Evolutionary conservation across 768 basidiomycete genomes (phyloP), one percentile per base, ranked within the genome.

Genomic region (Serendipita sp.): DNA sequence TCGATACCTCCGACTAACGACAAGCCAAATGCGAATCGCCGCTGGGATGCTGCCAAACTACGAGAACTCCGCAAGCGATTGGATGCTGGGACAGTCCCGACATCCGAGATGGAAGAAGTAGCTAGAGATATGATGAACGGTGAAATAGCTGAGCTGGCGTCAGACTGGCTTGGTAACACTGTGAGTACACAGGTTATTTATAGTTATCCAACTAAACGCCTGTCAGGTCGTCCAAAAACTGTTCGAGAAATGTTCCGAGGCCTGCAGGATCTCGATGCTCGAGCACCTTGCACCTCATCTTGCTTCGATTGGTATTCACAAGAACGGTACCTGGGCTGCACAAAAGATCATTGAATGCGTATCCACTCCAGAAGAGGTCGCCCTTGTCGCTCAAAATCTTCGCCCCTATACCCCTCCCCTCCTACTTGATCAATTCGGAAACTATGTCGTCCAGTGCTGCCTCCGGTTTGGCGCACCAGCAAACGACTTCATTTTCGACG

Each of bases 311-410:
- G 96, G 96, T 31, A 93, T 95, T 64, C 96, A 99, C 79, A 98
- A 98, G 79, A 98, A 99, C 68, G 96, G 96, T 33, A 99, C 96
- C 0, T 98, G 96, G 96, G 95, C 95, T 2, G 94, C 94, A 2
- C 96, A 99, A 75, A 98, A 97, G 80, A 92, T 96, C 71, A 98
- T 98, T 65, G 93, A 97, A 75, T 95, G 92, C 66, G 89, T 93
- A 48, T 82, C 85, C 64, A 85, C 80, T 36, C 84, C 88, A 16
- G 92, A 96, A 63, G 96, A 99, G 73, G 81, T 93, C 63, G 79
- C 79, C 3, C 74, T 95, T 44, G 85, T 99, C 70, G 84, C 89
- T 50, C 85, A 87, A 72, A 88, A 95, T 71, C 75, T 99, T 66
- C 79, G 89, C 65, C 85, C 96, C 0, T 99, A 95, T 72, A 83